These are phyloP conservation scores for Cubamyces lactineus DNA, from an alignment of 768 basidiomycete species.

Conservation along the genomic window DNA sequence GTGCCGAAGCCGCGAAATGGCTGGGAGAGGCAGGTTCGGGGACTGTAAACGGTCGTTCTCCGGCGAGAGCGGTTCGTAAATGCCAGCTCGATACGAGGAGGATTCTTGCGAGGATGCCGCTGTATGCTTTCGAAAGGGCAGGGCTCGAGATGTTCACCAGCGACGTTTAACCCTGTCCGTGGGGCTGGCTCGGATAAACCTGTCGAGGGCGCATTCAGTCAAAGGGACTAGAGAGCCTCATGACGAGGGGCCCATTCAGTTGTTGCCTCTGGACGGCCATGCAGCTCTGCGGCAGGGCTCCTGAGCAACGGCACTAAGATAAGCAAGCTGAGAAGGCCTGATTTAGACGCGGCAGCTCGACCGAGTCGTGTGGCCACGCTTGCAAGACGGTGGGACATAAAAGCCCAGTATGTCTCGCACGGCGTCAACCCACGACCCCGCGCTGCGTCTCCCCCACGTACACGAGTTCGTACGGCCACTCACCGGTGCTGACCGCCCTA, in stretches of 20 bases:
- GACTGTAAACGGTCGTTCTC: constrained; percentile 5
- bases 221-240: constrained; percentile 8
- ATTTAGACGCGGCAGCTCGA: constrained; percentile 11
- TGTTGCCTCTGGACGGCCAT: constrained; percentile 6
- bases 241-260: constrained; percentile 20
- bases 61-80: constrained; percentile 7
- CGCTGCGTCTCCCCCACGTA: constrained; percentile 11
- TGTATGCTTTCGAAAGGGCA: constrained; percentile 14
- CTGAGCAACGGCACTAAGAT: constrained; percentile 9
- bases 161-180: constrained; percentile 32
- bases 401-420: constrained; percentile 24
- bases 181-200: constrained; percentile 31
- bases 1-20: constrained; percentile 7
- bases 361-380: constrained; percentile 20
- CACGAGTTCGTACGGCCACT: constrained; percentile 10
- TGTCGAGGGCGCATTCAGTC: constrained; percentile 18
- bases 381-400: constrained; percentile 31
- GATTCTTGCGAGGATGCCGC: constrained; percentile 34
- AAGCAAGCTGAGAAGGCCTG: constrained; percentile 7
- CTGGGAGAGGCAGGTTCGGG: constrained; percentile 14
- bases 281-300: background rate
- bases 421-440: constrained; percentile 18
- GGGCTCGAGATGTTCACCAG: constrained; percentile 22
- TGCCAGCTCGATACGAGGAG: constrained; percentile 20
- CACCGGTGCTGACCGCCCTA: constrained; percentile 8